Base-by-base conservation (phyloP, 2,329 filamentous ascomycete species). In the Penicillium sumatraense region DNA sequence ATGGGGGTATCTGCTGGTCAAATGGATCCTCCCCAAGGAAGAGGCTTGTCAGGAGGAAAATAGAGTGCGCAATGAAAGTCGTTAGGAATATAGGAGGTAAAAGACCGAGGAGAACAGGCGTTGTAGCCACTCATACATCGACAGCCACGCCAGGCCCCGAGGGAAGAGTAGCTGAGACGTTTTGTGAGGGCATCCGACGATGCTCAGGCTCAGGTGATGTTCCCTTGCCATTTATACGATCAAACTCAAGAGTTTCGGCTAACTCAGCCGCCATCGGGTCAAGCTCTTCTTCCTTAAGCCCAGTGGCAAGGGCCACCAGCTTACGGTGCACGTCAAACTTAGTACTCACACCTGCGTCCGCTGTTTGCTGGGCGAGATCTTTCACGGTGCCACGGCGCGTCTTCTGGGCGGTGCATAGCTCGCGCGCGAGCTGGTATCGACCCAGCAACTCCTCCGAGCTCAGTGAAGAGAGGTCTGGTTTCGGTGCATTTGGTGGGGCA, bases 251-350 rank as follows among this genome's bases (percentile, higher is more conserved):
- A 14, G 74, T 77, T 55, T 78, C 75, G 6, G 77, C 72, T 53
- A 80, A 60, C 57, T 80, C 78, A 26, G 70, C 74, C 7, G 76
- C 73, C 76, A 80, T 79, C 2, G 71, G 75, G 53, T 80, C 78
- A 9, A 80, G 66, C 18, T 79, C 76, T 48, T 79, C 76, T 59
- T 80, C 78, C 54, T 75, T 76, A 18, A 80, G 64, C 0, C 77
- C 76, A 0, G 78, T 80, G 11, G 78, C 78, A 44, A 80, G 70
- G 46, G 76, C 71, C 14, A 80, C 77, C 5, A 80, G 68, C 58
- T 75, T 79, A 41, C 78, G 73, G 59, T 79, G 76, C 58, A 78
- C 76, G 49, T 78, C 76, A 18, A 79, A 72, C 51, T 75, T 78
- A 41, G 76, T 77, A 58, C 75, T 75, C 18, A 77, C 75, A 13